Conservation (phyloP, 352 stramenopile species). For the Pythium myriotylum region DNA sequence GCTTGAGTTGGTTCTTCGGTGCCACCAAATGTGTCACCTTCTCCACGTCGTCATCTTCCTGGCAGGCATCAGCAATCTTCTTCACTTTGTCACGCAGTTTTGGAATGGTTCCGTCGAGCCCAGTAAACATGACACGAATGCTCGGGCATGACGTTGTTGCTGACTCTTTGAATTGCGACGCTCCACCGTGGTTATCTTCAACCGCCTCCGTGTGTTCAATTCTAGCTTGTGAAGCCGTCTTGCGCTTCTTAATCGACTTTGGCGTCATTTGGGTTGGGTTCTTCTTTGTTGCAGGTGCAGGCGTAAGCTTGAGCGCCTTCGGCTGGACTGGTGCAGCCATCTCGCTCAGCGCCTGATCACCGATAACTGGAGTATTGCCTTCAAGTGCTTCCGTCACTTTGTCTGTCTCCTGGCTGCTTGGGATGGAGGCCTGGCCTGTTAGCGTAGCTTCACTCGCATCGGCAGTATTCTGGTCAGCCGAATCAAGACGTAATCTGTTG, state of each 20-base stretch:
- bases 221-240: background rate
- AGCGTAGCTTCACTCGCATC: background rate
- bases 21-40: conserved; percentile 56
- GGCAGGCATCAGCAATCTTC: conserved; percentile 37
- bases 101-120: conserved; percentile 41
- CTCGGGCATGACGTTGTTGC: background rate
- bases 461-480: background rate
- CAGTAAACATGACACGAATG: conserved; percentile 59
- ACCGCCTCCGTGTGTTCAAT: background rate
- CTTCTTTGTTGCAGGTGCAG: background rate
- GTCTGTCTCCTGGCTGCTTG: conserved; percentile 13
- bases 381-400: background rate
- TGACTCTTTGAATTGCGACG: background rate
- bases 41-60: conserved; percentile 56
- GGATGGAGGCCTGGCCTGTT: background rate
- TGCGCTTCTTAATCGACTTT: conserved; percentile 11
- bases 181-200: background rate
- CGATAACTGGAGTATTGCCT: conserved; percentile 2
- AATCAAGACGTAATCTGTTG: conserved; percentile 14
- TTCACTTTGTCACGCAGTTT: conserved; percentile 33
- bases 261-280: background rate
- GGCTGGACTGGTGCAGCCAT: no score
- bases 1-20: conserved; percentile 53
- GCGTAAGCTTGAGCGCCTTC: no score
- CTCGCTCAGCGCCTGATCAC: background rate